Percentiles rank a stretch among this genome's conserved stretches.
phyloP scores from a whole-genome alignment of 2,329 filamentous ascomycete genomes.

The Alternaria alternata region DNA sequence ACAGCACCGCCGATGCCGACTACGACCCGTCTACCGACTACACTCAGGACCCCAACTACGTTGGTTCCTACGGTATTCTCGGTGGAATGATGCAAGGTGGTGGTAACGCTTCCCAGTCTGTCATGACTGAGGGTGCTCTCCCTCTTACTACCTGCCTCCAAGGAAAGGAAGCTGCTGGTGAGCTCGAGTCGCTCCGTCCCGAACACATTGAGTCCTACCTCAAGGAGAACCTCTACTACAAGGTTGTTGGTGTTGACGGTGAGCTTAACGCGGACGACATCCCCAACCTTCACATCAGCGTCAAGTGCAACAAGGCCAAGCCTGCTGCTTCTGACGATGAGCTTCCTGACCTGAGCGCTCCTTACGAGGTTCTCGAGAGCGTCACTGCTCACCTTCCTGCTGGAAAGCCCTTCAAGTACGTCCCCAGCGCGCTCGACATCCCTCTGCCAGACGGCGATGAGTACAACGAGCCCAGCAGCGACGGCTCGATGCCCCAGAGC shows the following conservation, averaged over 20 bases:
- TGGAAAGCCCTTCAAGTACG: conserved; percentile 41
- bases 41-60: conserved; percentile 42
- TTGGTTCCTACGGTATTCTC: conserved; percentile 46
- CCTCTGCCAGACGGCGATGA: conserved; percentile 23
- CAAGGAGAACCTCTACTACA: conserved; percentile 47
- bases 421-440: conserved; percentile 30
- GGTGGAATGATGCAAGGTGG: conserved; percentile 36
- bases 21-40: conserved; percentile 39
- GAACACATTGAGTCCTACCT: conserved; percentile 47
- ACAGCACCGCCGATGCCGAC: conserved; percentile 31
- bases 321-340: conserved; percentile 35
- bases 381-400: conserved; percentile 41
- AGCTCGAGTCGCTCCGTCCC: conserved; percentile 42
- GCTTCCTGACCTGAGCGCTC: conserved; percentile 40
- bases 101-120: conserved; percentile 33
- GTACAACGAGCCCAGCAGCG: conserved; percentile 19
- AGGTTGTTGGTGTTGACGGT: conserved; percentile 42
- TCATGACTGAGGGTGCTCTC: conserved; percentile 44
- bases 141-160: conserved; percentile 48
- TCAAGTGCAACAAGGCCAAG: conserved; percentile 41
- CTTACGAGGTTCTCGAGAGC: conserved; percentile 37
- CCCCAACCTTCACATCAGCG: conserved; percentile 46
- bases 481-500: conserved; percentile 8
- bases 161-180: conserved; percentile 41
- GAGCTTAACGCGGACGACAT: conserved; percentile 40